Conservation (phyloP, 2,329 filamentous ascomycete genomes). For the Endothia cerciana region DNA sequence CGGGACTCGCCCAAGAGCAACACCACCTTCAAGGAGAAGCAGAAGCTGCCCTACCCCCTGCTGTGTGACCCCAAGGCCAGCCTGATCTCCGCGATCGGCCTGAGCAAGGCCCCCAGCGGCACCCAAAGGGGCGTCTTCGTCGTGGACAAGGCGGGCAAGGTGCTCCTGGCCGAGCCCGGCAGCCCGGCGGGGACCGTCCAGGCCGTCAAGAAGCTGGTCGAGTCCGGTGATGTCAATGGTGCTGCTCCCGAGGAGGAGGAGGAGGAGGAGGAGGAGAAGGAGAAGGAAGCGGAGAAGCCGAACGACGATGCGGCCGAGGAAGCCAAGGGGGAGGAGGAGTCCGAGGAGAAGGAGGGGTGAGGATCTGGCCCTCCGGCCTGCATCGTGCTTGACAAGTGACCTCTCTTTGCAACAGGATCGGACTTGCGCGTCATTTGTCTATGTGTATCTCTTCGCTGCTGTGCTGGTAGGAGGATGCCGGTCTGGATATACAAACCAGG, state of each 20-base stretch:
- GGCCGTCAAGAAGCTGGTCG: slow-evolving; percentile 73
- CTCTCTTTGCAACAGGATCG: neutral
- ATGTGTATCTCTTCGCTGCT: neutral
- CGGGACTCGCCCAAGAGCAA: slow-evolving; percentile 89
- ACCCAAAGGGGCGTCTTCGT: slow-evolving; percentile 88
- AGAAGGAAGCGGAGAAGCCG: slow-evolving; percentile 18
- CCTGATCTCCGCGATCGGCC: slow-evolving; percentile 83
- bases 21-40: slow-evolving; percentile 88
- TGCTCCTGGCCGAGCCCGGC: slow-evolving; percentile 71
- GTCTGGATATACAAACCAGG: neutral
- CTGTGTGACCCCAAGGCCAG: slow-evolving; percentile 78
- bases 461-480: neutral
- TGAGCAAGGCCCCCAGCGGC: slow-evolving; percentile 82
- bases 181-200: slow-evolving; percentile 78
- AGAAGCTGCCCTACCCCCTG: slow-evolving; percentile 84
- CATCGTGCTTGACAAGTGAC: neutral
- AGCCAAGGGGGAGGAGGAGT: slow-evolving; percentile 11
- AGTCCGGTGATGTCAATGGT: slow-evolving; percentile 42
- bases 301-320: slow-evolving; percentile 12
- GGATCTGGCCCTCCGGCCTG: neutral
- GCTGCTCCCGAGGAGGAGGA: slow-evolving; percentile 31
- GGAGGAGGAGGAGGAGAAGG: slow-evolving; percentile 33
- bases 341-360: slow-evolving; percentile 6
- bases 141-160: slow-evolving; percentile 77
- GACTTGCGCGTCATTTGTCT: neutral